Conservation (phyloP, 2,329 filamentous ascomycete species). For the Pestalotiopsis sp. region DNA sequence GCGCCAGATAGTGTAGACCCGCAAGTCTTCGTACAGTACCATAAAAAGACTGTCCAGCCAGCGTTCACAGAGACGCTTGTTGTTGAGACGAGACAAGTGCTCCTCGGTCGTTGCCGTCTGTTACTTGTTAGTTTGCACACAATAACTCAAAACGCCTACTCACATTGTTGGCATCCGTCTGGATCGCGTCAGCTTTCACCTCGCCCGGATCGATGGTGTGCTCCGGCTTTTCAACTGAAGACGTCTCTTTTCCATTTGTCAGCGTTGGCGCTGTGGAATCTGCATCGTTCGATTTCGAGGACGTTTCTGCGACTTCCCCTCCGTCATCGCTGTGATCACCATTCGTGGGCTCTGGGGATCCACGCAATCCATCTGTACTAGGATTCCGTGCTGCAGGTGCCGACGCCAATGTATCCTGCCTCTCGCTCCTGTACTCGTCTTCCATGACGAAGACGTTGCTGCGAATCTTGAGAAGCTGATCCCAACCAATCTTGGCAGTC, state of each 20-base stretch:
- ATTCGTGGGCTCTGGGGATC: constrained; percentile 64
- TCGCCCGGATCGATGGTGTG: constrained; percentile 78
- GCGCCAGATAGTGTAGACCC: constrained; percentile 98
- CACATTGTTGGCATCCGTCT: constrained; percentile 12
- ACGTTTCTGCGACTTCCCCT: constrained; percentile 29
- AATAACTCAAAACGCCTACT: constrained; percentile 17
- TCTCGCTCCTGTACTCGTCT: constrained; percentile 93
- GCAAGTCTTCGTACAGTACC: constrained; percentile 96
- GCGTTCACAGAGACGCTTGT: constrained; percentile 94
- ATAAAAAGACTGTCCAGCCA: constrained; percentile 99
- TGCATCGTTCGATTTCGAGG: constrained; percentile 27
- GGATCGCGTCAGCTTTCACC: constrained; percentile 66
- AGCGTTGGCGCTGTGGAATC: constrained; percentile 34
- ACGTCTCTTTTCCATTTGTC: constrained; percentile 40
- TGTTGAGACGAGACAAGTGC: constrained; percentile 87
- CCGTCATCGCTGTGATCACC: constrained; percentile 36
- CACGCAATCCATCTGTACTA: constrained; percentile 77
- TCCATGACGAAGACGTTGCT: constrained; percentile 99
- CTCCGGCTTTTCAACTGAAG: constrained; percentile 73
- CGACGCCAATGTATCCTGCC: constrained; percentile 58
- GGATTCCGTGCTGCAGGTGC: constrained; percentile 63
- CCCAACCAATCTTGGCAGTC: constrained; percentile 96
- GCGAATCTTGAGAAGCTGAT: constrained; percentile 89
- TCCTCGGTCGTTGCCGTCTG: constrained; percentile 67
- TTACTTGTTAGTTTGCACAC: not conserved